Evolutionary conservation across 495 filamentous ascomycete genomes (phyloP).

Genomic region (Aspergillus hancockii): DNA sequence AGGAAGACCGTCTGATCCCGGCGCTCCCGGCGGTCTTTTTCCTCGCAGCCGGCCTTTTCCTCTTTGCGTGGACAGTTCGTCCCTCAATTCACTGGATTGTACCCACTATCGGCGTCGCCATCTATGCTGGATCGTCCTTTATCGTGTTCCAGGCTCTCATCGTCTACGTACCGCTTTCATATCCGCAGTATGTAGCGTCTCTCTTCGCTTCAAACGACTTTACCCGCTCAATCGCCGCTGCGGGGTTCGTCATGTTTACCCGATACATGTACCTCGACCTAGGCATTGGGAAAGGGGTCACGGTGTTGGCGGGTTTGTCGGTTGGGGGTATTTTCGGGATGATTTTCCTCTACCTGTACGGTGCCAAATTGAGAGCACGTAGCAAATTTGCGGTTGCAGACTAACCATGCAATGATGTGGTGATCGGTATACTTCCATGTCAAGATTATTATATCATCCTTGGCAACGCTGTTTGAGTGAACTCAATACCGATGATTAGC

Average conservation of each 20-base stretch:
- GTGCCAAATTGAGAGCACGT: slow-evolving; percentile 10
- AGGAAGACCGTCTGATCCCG: slow-evolving; percentile 32
- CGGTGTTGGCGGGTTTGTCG: slow-evolving; percentile 56
- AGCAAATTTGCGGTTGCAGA: slow-evolving; percentile 18
- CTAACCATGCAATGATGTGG: not conserved
- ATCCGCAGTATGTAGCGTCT: slow-evolving; percentile 45
- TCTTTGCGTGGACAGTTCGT: slow-evolving; percentile 58
- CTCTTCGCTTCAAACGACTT: slow-evolving; percentile 49
- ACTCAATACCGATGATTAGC: no score
- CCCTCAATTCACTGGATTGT: slow-evolving; percentile 56
- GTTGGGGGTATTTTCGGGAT: slow-evolving; percentile 13
- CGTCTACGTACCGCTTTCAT: slow-evolving; percentile 46
- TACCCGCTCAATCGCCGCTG: not conserved
- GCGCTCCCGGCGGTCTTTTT: slow-evolving; percentile 45
- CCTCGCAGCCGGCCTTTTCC: slow-evolving; percentile 51
- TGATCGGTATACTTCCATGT: no score
- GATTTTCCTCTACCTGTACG: slow-evolving; percentile 8
- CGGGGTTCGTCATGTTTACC: slow-evolving; percentile 42
- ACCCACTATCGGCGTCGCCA: slow-evolving; percentile 55
- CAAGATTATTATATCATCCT: no score
- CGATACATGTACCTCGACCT: slow-evolving; percentile 51
- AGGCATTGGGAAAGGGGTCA: slow-evolving; percentile 61
- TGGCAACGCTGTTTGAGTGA: no score
- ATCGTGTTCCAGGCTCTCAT: slow-evolving; percentile 29
- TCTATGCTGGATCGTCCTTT: slow-evolving; percentile 34